These are phyloP conservation scores for Nicotiana sylvestris DNA, from an alignment of 257 asterid species.

Conservation along the genomic window DNA sequence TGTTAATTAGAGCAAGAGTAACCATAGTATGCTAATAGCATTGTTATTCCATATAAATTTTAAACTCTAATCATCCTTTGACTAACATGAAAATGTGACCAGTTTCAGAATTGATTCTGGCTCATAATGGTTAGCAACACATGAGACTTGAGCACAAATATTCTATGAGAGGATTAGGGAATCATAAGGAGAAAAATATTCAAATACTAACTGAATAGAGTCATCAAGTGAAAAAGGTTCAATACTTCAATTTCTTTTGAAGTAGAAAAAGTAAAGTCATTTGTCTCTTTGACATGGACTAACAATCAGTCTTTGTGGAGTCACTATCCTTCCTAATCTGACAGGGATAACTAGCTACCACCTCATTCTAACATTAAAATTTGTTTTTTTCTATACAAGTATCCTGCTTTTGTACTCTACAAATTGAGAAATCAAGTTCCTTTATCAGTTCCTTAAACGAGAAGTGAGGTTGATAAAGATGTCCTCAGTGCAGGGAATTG, in stretches of 20 bases:
- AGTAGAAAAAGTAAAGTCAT: neutral
- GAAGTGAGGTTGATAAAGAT: slow-evolving; percentile 19
- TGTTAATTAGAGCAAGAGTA: too few species aligned
- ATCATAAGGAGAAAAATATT: neutral
- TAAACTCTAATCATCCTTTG: too few species aligned
- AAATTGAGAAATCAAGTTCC: neutral
- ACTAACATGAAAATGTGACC: too few species aligned
- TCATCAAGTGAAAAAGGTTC: neutral
- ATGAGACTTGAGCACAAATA: neutral
- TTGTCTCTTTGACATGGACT: neutral
- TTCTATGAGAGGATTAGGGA: neutral
- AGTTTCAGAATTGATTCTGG: neutral
- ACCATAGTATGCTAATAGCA: too few species aligned
- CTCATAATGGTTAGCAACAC: neutral
- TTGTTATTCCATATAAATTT: too few species aligned
- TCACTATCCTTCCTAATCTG: neutral
- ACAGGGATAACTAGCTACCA: neutral
- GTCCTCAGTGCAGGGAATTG: slow-evolving; percentile 31
- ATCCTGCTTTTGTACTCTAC: neutral
- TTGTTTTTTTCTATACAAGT: neutral
- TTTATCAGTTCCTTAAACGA: neutral
- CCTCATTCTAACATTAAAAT: neutral
- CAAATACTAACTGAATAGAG: neutral
- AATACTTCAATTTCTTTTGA: too few species aligned
- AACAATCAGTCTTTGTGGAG: neutral